A percentile compares a stretch with the other conserved stretches of the same genome.
Evolutionary conservation across 306 rosid genomes (phyloP).

Genomic region (Vicia faba): DNA sequence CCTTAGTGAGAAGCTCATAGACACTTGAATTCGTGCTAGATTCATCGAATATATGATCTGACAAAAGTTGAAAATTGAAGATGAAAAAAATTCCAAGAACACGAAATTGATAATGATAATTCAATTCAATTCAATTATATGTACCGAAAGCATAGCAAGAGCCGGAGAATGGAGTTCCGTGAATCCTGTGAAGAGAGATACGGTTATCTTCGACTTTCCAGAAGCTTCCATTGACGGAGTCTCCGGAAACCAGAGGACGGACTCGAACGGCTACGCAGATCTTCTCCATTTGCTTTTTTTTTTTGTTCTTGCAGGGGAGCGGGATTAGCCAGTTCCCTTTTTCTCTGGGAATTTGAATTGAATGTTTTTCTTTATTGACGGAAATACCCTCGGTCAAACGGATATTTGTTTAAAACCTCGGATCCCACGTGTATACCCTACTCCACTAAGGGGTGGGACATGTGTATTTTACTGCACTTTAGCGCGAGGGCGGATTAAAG

Average conservation of each 20-base stretch:
- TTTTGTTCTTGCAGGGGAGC: background rate
- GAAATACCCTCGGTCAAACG: conserved; percentile 29
- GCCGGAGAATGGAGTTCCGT: conserved; percentile 76
- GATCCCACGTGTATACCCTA: too few relatives aligned
- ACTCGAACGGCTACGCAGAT: conserved; percentile 87
- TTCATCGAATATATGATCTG: conserved; percentile 89
- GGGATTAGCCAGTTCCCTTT: conserved; percentile 25
- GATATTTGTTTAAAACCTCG: background rate
- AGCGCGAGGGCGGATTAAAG: too few relatives aligned
- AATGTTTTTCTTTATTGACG: conserved; percentile 5
- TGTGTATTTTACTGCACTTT: too few relatives aligned
- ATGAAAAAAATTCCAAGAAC: background rate
- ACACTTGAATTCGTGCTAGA: conserved; percentile 66
- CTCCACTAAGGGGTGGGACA: too few relatives aligned
- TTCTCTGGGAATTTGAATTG: conserved; percentile 35
- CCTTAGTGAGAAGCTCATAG: conserved; percentile 79
- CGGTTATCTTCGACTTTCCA: conserved; percentile 92
- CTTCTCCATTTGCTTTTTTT: conserved; percentile 72
- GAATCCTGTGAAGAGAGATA: conserved; percentile 79
- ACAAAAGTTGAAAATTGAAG: background rate
- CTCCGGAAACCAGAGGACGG: conserved; percentile 63
- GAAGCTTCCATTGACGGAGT: conserved; percentile 53
- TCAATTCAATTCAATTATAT: background rate
- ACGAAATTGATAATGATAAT: background rate
- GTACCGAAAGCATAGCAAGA: conserved; percentile 85